phyloP scores from a whole-genome alignment of 768 basidiomycete genomes.

The Trametes punicea region DNA sequence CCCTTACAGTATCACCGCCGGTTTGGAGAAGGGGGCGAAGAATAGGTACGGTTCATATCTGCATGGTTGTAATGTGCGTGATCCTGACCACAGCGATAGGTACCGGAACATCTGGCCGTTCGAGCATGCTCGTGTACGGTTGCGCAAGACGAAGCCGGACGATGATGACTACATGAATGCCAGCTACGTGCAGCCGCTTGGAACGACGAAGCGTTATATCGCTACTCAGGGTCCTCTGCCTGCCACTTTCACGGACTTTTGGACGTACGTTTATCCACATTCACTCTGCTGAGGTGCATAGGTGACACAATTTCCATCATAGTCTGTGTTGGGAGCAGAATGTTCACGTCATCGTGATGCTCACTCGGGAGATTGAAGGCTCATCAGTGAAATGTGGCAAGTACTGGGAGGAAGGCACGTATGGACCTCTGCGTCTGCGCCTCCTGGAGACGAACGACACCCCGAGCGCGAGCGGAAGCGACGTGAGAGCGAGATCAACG shows the following conservation, averaged over 20 bases:
- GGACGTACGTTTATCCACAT: slow-evolving; percentile 64
- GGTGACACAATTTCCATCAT: background rate
- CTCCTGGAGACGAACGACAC: slow-evolving; percentile 46
- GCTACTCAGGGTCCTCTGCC: slow-evolving; percentile 95
- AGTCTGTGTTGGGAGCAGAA: slow-evolving; percentile 94
- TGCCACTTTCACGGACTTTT: slow-evolving; percentile 88
- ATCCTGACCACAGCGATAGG: slow-evolving; percentile 35
- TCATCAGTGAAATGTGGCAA: slow-evolving; percentile 85
- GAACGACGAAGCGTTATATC: slow-evolving; percentile 81
- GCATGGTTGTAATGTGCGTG: background rate
- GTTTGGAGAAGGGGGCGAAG: slow-evolving; percentile 90
- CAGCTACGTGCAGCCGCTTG: slow-evolving; percentile 85
- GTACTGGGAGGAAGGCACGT: slow-evolving; percentile 75
- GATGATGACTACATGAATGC: slow-evolving; percentile 93
- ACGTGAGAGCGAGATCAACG: slow-evolving; percentile 24
- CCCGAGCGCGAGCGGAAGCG: slow-evolving; percentile 33
- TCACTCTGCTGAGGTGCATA: background rate
- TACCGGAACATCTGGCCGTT: slow-evolving; percentile 99
- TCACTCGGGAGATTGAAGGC: slow-evolving; percentile 89
- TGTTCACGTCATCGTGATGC: slow-evolving; percentile 94
- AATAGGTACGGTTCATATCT: slow-evolving; percentile 60
- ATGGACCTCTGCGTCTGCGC: slow-evolving; percentile 68
- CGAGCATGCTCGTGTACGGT: slow-evolving; percentile 86
- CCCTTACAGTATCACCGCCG: slow-evolving; percentile 93
- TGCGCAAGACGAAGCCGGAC: slow-evolving; percentile 38